Evolutionary conservation across 805 yeast genomes (phyloP).

Genomic region (Metschnikowia noctiluminum): DNA sequence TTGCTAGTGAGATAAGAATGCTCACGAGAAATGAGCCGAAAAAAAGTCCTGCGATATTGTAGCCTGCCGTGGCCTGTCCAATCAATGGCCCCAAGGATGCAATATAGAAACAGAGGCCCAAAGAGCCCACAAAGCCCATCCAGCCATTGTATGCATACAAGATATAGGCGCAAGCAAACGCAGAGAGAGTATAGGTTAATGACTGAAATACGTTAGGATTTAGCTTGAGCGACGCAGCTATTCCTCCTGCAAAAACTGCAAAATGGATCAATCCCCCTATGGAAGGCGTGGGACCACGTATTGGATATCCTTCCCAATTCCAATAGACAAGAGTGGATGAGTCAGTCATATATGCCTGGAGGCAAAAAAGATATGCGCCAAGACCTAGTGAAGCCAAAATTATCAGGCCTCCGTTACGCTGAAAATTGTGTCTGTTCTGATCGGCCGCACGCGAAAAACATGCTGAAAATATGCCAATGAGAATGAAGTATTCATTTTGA

Average conservation of each 20-base stretch:
- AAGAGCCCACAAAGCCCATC: slow-evolving; percentile 74
- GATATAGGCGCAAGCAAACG: slow-evolving; percentile 48
- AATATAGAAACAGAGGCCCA: slow-evolving; percentile 57
- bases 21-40: slow-evolving; percentile 46
- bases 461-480: slow-evolving; percentile 61
- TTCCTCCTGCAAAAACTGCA: slow-evolving; percentile 55
- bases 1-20: slow-evolving; percentile 64
- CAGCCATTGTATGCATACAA: slow-evolving; percentile 58
- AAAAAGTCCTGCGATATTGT: slow-evolving; percentile 54
- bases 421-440: background rate
- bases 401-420: slow-evolving; percentile 40
- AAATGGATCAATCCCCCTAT: slow-evolving; percentile 76
- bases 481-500: slow-evolving; percentile 66
- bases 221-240: slow-evolving; percentile 22
- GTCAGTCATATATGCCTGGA: slow-evolving; percentile 76
- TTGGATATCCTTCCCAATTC: slow-evolving; percentile 95
- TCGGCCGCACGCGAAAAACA: slow-evolving; percentile 48
- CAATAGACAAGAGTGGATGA: slow-evolving; percentile 84
- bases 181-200: slow-evolving; percentile 34
- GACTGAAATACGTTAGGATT: slow-evolving; percentile 24
- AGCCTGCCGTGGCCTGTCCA: slow-evolving; percentile 53
- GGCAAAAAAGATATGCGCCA: slow-evolving; percentile 69
- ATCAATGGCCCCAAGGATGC: slow-evolving; percentile 58
- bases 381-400: slow-evolving; percentile 62
- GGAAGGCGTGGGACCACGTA: slow-evolving; percentile 82